Evolutionary conservation across 305 asterid species (phyloP).

Genomic region (Solanum aculeatissimum): DNA sequence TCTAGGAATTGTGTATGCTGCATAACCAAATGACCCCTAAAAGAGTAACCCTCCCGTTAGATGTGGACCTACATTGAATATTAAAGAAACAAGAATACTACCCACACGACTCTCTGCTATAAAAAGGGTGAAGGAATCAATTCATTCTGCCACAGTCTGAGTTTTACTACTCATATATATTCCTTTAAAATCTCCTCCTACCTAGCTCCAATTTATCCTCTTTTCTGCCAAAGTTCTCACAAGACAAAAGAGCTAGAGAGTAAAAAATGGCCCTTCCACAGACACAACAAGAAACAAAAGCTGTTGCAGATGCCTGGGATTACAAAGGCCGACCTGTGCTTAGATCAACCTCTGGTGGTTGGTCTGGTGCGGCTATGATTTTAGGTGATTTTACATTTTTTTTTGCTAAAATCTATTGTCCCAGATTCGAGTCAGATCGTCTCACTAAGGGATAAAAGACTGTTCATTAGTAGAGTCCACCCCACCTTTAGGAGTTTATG

Average conservation of each 20-base stretch:
- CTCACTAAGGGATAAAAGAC: background rate
- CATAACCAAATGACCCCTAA: background rate
- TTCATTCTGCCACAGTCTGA: background rate
- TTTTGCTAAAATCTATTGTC: background rate
- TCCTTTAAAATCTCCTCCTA: background rate
- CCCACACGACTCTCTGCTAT: background rate
- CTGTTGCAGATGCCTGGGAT: conserved; percentile 68
- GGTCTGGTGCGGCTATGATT: conserved; percentile 68
- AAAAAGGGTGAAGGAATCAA: conserved; percentile 2
- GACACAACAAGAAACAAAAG: conserved; percentile 34
- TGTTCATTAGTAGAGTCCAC: too few species aligned
- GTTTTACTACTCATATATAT: background rate
- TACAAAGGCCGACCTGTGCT: conserved; percentile 57
- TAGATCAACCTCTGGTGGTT: conserved; percentile 58
- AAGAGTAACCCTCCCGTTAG: background rate
- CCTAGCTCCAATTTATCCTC: background rate
- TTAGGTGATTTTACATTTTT: conserved; percentile 23
- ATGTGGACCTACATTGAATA: background rate
- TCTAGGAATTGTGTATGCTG: background rate
- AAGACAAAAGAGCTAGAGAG: background rate
- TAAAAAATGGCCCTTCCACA: conserved; percentile 34
- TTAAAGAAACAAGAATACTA: background rate
- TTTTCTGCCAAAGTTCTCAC: background rate
- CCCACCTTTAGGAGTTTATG: too few species aligned
- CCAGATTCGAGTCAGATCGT: background rate